Evolutionary conservation across 2,329 filamentous ascomycete species (phyloP).

Genomic region (Fusarium nelsonii): DNA sequence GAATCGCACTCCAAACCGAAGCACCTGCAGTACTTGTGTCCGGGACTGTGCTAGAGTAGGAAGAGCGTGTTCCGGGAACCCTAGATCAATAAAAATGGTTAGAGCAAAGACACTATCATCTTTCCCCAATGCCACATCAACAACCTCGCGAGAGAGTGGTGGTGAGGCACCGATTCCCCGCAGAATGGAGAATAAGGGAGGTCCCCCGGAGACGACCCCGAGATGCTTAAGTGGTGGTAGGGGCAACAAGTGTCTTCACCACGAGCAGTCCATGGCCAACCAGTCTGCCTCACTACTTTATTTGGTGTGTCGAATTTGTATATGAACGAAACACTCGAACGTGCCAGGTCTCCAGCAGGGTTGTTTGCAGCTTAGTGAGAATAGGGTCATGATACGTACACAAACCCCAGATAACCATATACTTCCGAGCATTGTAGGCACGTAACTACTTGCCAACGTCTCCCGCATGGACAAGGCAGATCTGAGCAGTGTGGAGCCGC

Average conservation of each 20-base stretch:
- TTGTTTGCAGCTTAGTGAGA: background rate
- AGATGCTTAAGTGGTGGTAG: constrained; percentile 12
- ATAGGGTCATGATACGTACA: constrained; percentile 4
- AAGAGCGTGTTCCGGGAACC: constrained; percentile 26
- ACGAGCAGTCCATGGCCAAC: background rate
- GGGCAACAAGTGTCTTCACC: background rate
- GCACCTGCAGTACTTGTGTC: constrained; percentile 40
- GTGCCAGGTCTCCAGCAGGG: background rate
- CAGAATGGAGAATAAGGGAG: constrained; percentile 36
- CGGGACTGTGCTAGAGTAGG: constrained; percentile 35
- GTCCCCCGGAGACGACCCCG: constrained; percentile 16
- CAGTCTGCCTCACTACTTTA: background rate
- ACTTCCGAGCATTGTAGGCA: background rate
- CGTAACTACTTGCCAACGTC: background rate
- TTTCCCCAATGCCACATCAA: constrained; percentile 16
- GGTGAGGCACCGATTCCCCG: constrained; percentile 35
- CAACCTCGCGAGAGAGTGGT: constrained; percentile 26
- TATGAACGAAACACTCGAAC: background rate
- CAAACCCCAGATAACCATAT: background rate
- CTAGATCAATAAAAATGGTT: constrained; percentile 45
- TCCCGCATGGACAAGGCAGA: constrained; percentile 27
- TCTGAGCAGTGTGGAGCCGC: constrained; percentile 40
- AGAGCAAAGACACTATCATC: constrained; percentile 29
- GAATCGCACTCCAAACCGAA: constrained; percentile 39
- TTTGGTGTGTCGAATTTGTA: background rate